Evolutionary conservation across 2,329 filamentous ascomycete genomes (phyloP), one percentile per base, ranked within the genome.

Genomic region (Beauveria brongniartii): DNA sequence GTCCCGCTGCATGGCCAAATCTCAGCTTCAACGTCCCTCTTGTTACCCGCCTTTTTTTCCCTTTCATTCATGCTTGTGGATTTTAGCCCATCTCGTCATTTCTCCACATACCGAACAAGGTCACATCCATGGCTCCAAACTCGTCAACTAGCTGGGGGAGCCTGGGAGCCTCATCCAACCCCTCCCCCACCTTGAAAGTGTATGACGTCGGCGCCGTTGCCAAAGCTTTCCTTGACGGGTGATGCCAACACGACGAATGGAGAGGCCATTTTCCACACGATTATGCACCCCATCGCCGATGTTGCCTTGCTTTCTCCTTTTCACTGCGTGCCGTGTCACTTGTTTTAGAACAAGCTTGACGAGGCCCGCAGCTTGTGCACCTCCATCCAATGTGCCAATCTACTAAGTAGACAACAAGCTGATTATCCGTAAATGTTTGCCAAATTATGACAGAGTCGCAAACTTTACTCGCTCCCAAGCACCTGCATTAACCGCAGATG

Each of bases 141-240:
- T 37, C 12, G 12, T 14, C 34, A 37, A 37, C 34, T 5, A 10
- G 28, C 28, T 10, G 28, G 30, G 28, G 30, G 12, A 14, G 30
- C 30, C 30, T n/a, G 20, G 34, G 37, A 41, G 54, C 41, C 53
- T 44, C 54, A 44, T 55, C 53, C 53, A 22, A 2, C 54, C 28
- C 30, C 28, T 9, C 28, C 37, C 41, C 53, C 40, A 41, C 41
- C 54, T 37, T n/a, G 0, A 40, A 57, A 57, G 44, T 50, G 55
- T 57, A 57, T 57, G 55, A 57, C 55, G 55, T 57, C 55, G 55
- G 55, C 55, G 55, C 54, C 54, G 43, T 47, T 56, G 26, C 14
- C 43, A n/a, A 24, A 41, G 16, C 10, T 24, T 34, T 14, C 18
- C 9, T 44, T 18, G 52, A 54, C 20, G 20, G 30, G 20, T 22